Evolutionary conservation across 805 yeast species (phyloP), one percentile per base, ranked within the genome.

Genomic region (Wickerhamomyces kurtzmanii): DNA sequence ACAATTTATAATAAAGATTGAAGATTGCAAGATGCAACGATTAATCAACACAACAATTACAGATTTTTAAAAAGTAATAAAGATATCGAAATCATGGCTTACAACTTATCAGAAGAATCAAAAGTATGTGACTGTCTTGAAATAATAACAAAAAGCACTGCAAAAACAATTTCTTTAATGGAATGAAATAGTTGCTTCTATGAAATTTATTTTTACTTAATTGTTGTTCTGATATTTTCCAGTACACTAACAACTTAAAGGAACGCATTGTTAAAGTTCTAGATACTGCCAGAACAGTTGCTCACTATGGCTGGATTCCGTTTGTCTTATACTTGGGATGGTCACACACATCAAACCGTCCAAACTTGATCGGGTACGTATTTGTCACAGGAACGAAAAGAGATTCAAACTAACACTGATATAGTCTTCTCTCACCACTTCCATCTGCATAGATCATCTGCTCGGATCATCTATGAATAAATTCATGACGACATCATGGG

Each of bases 291-390:
- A 83, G 85, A 53, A 81, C 84, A 29, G 69, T 80, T 47, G 82
- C 89, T 33, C 98, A 93, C 60, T 91, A 86, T 59, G 96, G 97
- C 26, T 91, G 94, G 84, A 78, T 91, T 47, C 98, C 98, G 32
- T 81, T 91, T 52, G 78, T 91, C 40, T 65, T 91, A 51, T 91
- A 91, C 66, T 64, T 91, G 45, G 98, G 91, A 26, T 80, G 86
- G 86, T 55, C 71, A 32, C 74, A 83, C 43, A 76, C 89, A 38
- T 67, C 85, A 31, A 80, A 79, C 57, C 83, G 80, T 59, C 96
- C 96, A 38, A 75, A 75, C 40, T 63, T 89, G 50, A 67, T 89
- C 55, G 65, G 62, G 64, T 55, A 43, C 29, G 55, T 44, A 15
- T 4, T 17, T 15, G 8, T 11, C 5, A 5, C 19, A 14, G 10